These are phyloP conservation scores for Typha latifolia DNA, from an alignment of 176 grass and related monocot species.

Conservation along the genomic window DNA sequence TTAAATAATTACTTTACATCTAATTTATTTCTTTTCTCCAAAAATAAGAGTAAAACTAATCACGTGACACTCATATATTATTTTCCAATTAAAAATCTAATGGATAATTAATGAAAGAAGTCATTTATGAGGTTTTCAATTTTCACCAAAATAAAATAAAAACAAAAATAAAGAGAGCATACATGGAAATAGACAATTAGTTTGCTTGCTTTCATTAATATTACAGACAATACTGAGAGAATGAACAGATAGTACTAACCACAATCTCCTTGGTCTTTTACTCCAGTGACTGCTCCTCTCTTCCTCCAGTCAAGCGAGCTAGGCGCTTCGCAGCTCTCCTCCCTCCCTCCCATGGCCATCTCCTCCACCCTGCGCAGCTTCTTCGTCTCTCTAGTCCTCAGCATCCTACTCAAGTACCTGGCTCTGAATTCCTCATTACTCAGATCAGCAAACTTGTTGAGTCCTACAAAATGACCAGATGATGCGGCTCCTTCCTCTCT, in stretches of 20 bases:
- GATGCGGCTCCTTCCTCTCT: background rate
- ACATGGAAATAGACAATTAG: too few relatives aligned
- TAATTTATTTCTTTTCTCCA: too few relatives aligned
- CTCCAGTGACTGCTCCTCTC: slow-evolving; percentile 16
- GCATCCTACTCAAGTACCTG: slow-evolving; percentile 33
- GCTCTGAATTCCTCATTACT: slow-evolving; percentile 43
- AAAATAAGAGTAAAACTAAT: too few relatives aligned
- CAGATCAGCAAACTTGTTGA: slow-evolving; percentile 51
- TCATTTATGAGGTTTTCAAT: too few relatives aligned
- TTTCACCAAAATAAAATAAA: too few relatives aligned
- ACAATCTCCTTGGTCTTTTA: slow-evolving; percentile 27
- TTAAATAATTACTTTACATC: too few relatives aligned
- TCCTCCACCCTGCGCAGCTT: background rate
- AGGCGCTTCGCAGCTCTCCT: slow-evolving; percentile 25
- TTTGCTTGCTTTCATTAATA: background rate
- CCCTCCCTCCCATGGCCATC: background rate
- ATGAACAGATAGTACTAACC: slow-evolving; percentile 7
- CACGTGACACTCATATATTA: too few relatives aligned
- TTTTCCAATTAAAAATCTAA: too few relatives aligned
- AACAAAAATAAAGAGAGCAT: too few relatives aligned
- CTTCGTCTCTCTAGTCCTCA: slow-evolving; percentile 1
- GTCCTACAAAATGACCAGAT: slow-evolving; percentile 20
- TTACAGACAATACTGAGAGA: background rate
- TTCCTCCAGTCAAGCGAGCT: slow-evolving; percentile 18
- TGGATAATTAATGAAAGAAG: too few relatives aligned